A percentile compares a stretch with the other conserved stretches of the same genome.
phyloP scores from a whole-genome alignment of 177 flowering plant species.

The Vitis hybrid region DNA sequence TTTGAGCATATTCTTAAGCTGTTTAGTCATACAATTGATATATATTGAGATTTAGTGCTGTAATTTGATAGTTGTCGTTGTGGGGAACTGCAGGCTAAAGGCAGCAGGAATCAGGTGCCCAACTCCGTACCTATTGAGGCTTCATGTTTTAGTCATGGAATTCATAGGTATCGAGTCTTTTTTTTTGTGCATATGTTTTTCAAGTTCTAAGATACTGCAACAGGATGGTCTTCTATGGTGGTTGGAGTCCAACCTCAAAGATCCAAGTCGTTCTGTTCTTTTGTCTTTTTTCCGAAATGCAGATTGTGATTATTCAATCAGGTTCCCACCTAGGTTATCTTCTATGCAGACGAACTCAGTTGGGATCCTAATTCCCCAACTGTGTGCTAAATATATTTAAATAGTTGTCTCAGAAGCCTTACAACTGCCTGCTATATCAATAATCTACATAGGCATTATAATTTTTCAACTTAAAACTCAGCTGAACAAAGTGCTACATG shows the following conservation, averaged over 20 bases:
- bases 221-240: background rate
- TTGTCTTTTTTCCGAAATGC: too few relatives aligned
- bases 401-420: too few relatives aligned
- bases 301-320: too few relatives aligned
- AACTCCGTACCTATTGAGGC: conserved; percentile 66
- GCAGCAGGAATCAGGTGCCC: conserved; percentile 98
- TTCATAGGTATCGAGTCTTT: conserved; percentile 66
- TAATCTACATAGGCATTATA: too few relatives aligned
- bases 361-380: too few relatives aligned
- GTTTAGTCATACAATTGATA: background rate
- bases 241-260: background rate
- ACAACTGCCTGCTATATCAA: too few relatives aligned
- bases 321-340: too few relatives aligned
- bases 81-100: conserved; percentile 59
- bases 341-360: too few relatives aligned
- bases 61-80: background rate
- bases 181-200: background rate
- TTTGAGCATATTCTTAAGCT: background rate
- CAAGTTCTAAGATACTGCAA: background rate
- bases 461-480: too few relatives aligned
- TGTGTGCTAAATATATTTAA: too few relatives aligned
- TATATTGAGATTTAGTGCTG: background rate
- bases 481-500: too few relatives aligned
- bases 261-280: background rate
- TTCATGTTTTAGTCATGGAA: conserved; percentile 98